Conservation (phyloP, 345 rosid species). For the Firmiana major region DNA sequence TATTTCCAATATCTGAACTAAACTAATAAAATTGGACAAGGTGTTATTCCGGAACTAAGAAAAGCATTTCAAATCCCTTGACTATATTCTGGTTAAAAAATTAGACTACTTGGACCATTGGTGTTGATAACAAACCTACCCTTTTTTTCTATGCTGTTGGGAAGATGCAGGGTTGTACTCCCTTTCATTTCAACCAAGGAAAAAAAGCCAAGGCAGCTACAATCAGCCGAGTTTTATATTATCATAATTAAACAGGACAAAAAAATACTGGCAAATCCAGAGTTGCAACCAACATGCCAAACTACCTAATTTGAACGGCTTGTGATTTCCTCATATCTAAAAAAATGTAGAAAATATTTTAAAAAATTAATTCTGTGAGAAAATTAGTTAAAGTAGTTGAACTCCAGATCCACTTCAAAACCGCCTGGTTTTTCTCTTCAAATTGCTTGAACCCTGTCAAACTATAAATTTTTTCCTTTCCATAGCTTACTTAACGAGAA, state of each 20-base stretch:
- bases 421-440: conserved; percentile 21
- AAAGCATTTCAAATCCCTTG: no score
- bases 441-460: conserved; percentile 12
- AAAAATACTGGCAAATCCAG: not conserved
- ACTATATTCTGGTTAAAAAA: not conserved
- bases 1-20: not conserved
- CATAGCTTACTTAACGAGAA: not conserved
- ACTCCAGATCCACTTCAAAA: conserved; percentile 30
- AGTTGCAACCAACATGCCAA: conserved; percentile 20
- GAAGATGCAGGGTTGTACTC: not conserved
- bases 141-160: no score
- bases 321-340: not conserved
- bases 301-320: conserved; percentile 17
- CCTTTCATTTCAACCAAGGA: not conserved
- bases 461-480: conserved; percentile 18
- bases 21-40: not conserved
- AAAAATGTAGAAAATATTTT: not conserved
- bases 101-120: not conserved
- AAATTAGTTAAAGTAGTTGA: conserved; percentile 38
- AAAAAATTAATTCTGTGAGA: not conserved
- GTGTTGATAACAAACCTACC: not conserved
- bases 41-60: no score
- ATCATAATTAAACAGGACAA: not conserved
- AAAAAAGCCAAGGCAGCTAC: not conserved
- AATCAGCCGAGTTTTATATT: not conserved